phyloP scores from a whole-genome alignment of 1,284 basidiomycete genomes.

The Melampsora abietis-canadensis region DNA sequence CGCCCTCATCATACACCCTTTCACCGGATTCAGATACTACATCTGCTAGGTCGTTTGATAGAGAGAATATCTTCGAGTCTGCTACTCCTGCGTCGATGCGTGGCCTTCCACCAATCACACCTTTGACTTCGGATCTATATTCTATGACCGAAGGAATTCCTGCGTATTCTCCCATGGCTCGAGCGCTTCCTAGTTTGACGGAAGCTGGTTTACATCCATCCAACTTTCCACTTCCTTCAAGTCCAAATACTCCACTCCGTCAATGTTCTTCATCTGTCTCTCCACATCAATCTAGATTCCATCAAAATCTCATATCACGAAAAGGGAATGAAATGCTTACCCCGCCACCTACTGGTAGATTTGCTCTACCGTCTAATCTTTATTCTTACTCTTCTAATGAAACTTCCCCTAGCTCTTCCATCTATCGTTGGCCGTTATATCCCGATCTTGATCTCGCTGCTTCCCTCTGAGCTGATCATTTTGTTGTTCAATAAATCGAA shows the following conservation, averaged over 20 bases:
- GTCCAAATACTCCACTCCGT: background rate
- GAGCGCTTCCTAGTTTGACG: background rate
- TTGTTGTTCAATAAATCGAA: too few species aligned
- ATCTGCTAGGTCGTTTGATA: background rate
- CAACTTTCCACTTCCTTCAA: slow-evolving; percentile 16
- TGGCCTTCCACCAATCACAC: slow-evolving; percentile 1
- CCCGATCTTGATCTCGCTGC: too few species aligned
- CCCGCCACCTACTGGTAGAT: background rate
- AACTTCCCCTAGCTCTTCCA: background rate
- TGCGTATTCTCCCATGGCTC: background rate
- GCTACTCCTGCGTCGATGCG: background rate
- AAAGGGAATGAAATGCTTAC: background rate
- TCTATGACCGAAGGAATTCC: background rate
- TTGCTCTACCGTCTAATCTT: background rate
- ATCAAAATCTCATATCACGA: background rate
- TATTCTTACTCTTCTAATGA: background rate
- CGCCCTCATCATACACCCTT: background rate
- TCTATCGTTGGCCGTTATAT: background rate
- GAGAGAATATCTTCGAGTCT: background rate
- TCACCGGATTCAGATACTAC: background rate
- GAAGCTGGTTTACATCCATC: slow-evolving; percentile 19
- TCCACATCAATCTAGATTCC: background rate
- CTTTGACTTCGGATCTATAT: background rate
- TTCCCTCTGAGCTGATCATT: too few species aligned
- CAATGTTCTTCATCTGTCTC: background rate